Percentiles rank a stretch among this genome's conserved stretches.
Evolutionary conservation across 805 yeast genomes (phyloP).

Genomic region (Myxozyma kluyveri): DNA sequence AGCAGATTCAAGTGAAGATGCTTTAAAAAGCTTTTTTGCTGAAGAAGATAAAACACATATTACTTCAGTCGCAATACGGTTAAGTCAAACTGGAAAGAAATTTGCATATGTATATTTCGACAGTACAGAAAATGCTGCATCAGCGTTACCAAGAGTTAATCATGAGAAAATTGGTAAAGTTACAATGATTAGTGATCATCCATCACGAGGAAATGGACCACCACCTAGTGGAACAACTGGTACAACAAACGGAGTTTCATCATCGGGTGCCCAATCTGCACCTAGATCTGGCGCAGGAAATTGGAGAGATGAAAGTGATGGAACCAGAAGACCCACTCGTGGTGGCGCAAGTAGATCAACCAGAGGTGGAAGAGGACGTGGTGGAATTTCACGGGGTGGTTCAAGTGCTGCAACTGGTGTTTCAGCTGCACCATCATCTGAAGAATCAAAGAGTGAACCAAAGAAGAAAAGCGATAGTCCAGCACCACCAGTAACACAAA

Average conservation of each 20-base stretch:
- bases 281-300: background rate
- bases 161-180: conserved; percentile 23
- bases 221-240: background rate
- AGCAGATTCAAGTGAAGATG: conserved; percentile 39
- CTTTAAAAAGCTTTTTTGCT: conserved; percentile 36
- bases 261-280: background rate
- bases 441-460: background rate
- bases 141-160: conserved; percentile 19
- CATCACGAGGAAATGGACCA: background rate
- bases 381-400: conserved; percentile 5
- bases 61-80: conserved; percentile 35
- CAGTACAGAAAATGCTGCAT: conserved; percentile 35
- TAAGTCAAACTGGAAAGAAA: conserved; percentile 35
- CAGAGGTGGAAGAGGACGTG: conserved; percentile 12
- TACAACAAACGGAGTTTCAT: background rate
- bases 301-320: conserved; percentile 3
- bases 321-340: conserved; percentile 1
- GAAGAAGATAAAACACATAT: conserved; percentile 38
- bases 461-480: background rate
- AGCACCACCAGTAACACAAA: background rate
- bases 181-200: conserved; percentile 12
- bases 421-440: background rate
- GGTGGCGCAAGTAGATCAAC: conserved; percentile 20
- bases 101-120: conserved; percentile 41
- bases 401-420: too few relatives aligned